A percentile compares a stretch with the other conserved stretches of the same genome.
These are phyloP conservation scores for Glycine tomentella DNA, from an alignment of 306 rosid genomes.

Conservation along the genomic window DNA sequence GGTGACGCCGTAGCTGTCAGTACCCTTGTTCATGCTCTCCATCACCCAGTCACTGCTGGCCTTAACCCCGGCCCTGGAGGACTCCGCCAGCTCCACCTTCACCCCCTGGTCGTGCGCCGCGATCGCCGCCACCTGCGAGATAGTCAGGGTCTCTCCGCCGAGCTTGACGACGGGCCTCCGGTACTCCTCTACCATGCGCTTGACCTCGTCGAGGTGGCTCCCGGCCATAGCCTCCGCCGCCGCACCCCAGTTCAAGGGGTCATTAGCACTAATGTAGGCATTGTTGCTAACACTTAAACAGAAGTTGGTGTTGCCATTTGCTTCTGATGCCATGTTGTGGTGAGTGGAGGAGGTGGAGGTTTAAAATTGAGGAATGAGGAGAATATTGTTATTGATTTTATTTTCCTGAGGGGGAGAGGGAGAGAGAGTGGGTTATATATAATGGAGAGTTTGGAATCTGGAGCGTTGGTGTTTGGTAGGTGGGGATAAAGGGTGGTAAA, in stretches of 20 bases:
- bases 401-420: slow-evolving; percentile 40
- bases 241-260: slow-evolving; percentile 75
- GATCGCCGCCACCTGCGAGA: slow-evolving; percentile 82
- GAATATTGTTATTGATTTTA: slow-evolving; percentile 28
- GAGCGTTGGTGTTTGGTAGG: slow-evolving; percentile 60
- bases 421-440: slow-evolving; percentile 49
- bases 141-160: slow-evolving; percentile 76
- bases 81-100: slow-evolving; percentile 71
- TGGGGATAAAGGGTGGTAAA: slow-evolving; percentile 60
- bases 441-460: not conserved
- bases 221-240: slow-evolving; percentile 72
- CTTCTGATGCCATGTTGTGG: slow-evolving; percentile 46
- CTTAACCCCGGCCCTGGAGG: slow-evolving; percentile 72
- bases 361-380: not conserved
- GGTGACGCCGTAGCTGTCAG: slow-evolving; percentile 90
- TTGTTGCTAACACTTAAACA: no score
- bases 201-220: slow-evolving; percentile 88
- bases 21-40: slow-evolving; percentile 78
- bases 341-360: not conserved
- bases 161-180: slow-evolving; percentile 66
- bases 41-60: slow-evolving; percentile 98
- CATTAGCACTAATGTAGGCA: not conserved
- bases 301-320: slow-evolving; percentile 6
- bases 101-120: slow-evolving; percentile 59
- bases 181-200: slow-evolving; percentile 86